Evolutionary conservation across 208 protist species (phyloP), one percentile per base, ranked within the genome.

Genomic region (Leishmania tropica): DNA sequence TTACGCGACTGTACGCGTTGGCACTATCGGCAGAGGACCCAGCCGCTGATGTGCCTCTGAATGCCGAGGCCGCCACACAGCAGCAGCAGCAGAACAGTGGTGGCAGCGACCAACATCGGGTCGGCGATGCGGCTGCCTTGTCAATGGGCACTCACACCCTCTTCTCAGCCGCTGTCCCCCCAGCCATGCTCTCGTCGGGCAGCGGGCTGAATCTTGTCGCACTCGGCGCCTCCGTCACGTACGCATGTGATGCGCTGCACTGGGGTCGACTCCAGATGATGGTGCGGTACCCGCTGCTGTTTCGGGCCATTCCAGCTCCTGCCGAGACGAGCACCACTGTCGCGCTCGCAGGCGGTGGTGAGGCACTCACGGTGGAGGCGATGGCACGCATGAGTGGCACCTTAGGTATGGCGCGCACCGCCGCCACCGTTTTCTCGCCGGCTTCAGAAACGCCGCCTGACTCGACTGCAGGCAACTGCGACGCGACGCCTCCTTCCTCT

Each of bases 211-310:
- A 76, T 79, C 60, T 88, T 10, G 70, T 83, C 8, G 37, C 72
- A 2, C 81, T 88, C 19, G 75, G 78, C 28, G 82, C 81, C 47
- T 48, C 62, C 48, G 77, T 77, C 67, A 51, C 64, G 47, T 76
- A 86, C 60, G 70, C 78, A 47, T 77, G 58, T 6, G 75, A 83
- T 37, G 77, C 51, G 7, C 42, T 83, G 58, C 82, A 83, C 68
- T 88, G 85, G 85, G 77, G 77, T 13, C 78, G 82, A 3, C 58
- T 88, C 60, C 64, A 56, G 19, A 53, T 76, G 28, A 75, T 81
- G 37, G 75, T 86, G 40, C 74, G 80, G 6, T 83, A 68, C 45
- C 85, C 85, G 10, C 19, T 88, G 35, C 82, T 88, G 60, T 83
- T 83, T 35, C 84, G 70, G 70, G 3, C 70, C 28, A 74, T 53